Evolutionary conservation across 345 rosid species (phyloP), one percentile per base, ranked within the genome.

Genomic region (Linum usitatissimum): DNA sequence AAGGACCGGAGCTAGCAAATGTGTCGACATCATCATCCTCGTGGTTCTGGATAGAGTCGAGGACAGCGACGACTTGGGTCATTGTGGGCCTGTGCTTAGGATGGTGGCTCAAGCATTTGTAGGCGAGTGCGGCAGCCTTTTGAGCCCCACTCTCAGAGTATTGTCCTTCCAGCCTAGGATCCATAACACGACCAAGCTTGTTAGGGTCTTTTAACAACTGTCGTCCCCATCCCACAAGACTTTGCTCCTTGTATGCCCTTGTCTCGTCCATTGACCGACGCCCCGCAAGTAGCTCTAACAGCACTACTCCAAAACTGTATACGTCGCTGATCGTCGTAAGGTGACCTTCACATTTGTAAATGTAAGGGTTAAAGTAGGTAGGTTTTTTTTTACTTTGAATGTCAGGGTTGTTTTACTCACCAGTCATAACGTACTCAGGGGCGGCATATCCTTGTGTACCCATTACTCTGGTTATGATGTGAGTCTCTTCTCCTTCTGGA

Each of bases 271-370:
- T 30, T 0, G 95, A 72, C 30, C 79, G 73, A 70, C 64, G 84
- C 0, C 89, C 96, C 0, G 86, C 80, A 28, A 89, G 60, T 30
- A 86, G 68, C 63, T 89, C 96, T 14, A 89, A 30, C 45, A 89
- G 65, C 60, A 86, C 96, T 0, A 78, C 96, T 30, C 96, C 95
- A 20, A 86, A 89, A 64, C 96, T 76, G 57, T 79, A 89, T 49
- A 84, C 89, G 21, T 86, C 91, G 30, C 86, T 89, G 83, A 71
- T 80, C 7, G 75, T 83, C 23, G 96, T 86, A 62, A 89, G 71
- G 68, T 86, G 97, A 69, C 95, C 95, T 89, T 23, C 28, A 23
- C 2, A 23, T 23, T 23, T 23, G 28, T 23, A 23, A 23, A 23
- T 0, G 28, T 1, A 23, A 23, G 28, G 28, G 28, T 1, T 23